phyloP scores from a whole-genome alignment of 1,139 yeast species.

The Hansenula lynferdii region DNA sequence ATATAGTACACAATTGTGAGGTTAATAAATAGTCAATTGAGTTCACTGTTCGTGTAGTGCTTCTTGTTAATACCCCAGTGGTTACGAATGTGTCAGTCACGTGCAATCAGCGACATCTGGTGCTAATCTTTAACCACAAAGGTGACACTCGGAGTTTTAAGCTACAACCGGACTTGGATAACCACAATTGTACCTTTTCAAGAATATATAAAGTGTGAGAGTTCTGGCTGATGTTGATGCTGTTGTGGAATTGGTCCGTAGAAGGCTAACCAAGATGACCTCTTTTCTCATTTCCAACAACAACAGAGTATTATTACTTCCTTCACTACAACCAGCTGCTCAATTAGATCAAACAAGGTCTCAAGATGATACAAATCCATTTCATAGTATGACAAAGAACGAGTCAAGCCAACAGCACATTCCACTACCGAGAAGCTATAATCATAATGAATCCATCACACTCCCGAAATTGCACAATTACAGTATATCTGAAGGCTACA shows the following conservation, averaged over 20 bases:
- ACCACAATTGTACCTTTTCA: constrained; percentile 3
- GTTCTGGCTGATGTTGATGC: neutral
- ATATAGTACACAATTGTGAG: no score
- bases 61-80: no score
- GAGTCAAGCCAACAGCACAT: no score
- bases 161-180: constrained; percentile 1
- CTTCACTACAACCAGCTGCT: neutral
- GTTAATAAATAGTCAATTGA: no score
- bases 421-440: no score
- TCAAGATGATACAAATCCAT: no score
- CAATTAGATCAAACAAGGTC: neutral
- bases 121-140: neutral
- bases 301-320: constrained; percentile 1
- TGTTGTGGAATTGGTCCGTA: neutral
- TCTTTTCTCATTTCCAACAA: neutral
- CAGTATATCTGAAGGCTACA: neutral
- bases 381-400: no score
- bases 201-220: neutral
- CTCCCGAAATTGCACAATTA: no score
- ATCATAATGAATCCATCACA: no score
- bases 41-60: neutral
- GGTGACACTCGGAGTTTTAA: neutral
- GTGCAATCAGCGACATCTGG: no score
- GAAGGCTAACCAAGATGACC: neutral
- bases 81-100: no score